Evolutionary conservation across 1,284 basidiomycete genomes (phyloP).

Genomic region (Ustilago cynodontis): DNA sequence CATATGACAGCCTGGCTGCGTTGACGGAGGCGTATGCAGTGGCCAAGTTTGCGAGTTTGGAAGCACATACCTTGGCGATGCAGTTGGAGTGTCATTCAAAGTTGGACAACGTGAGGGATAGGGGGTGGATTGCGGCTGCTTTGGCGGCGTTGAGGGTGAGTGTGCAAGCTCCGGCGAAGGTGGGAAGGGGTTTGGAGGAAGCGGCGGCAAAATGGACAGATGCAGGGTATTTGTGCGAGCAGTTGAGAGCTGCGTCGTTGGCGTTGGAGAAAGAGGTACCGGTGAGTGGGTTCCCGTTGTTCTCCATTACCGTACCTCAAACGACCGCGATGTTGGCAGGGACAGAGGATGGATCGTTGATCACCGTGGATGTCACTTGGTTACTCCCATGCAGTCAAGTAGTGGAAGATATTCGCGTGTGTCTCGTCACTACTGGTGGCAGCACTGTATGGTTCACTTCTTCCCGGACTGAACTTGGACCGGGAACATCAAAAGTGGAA

Average conservation of each 20-base stretch:
- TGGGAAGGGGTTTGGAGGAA: neutral
- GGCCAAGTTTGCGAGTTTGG: slow-evolving; percentile 80
- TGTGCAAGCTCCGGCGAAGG: neutral
- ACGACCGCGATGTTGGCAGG: slow-evolving; percentile 18
- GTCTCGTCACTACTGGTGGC: slow-evolving; percentile 45
- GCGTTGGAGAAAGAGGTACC: slow-evolving; percentile 54
- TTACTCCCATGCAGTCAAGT: slow-evolving; percentile 30
- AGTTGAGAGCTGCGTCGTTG: slow-evolving; percentile 36
- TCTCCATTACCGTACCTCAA: slow-evolving; percentile 31
- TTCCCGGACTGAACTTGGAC: slow-evolving; percentile 30
- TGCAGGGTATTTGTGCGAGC: slow-evolving; percentile 32
- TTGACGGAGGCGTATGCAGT: slow-evolving; percentile 72
- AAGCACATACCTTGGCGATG: slow-evolving; percentile 79
- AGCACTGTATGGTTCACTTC: slow-evolving; percentile 61
- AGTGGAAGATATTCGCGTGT: slow-evolving; percentile 63
- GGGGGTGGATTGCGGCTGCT: slow-evolving; percentile 79
- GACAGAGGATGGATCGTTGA: slow-evolving; percentile 53
- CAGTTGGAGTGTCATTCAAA: slow-evolving; percentile 77
- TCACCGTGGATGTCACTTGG: slow-evolving; percentile 49
- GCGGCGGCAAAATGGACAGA: slow-evolving; percentile 33
- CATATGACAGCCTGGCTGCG: slow-evolving; percentile 26
- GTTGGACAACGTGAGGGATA: slow-evolving; percentile 75
- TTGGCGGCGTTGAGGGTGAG: slow-evolving; percentile 35
- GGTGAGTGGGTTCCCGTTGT: slow-evolving; percentile 44
- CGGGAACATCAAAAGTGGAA: slow-evolving; percentile 43